These are phyloP conservation scores for Sarocladium brachiariae DNA, from an alignment of 2,329 filamentous ascomycete species.

Conservation along the genomic window DNA sequence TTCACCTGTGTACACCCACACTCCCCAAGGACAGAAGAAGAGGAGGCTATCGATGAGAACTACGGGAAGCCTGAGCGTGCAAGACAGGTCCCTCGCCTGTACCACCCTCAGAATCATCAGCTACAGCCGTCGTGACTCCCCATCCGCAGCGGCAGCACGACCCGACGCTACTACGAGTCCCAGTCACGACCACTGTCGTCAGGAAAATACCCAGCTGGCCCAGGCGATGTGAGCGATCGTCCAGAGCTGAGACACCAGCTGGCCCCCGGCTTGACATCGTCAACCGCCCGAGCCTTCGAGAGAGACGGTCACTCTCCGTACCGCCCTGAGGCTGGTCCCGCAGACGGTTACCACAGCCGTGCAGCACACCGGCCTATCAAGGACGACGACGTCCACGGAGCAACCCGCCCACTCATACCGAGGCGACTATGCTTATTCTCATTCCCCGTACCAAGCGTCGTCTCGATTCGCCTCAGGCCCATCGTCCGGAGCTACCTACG, in stretches of 20 bases:
- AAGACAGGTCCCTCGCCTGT: conserved; percentile 41
- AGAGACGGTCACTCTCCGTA: conserved; percentile 4
- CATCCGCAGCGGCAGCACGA: conserved; percentile 15
- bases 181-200: neutral
- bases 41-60: conserved; percentile 37
- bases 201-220: neutral
- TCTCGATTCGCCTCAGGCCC: conserved; percentile 33
- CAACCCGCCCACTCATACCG: conserved; percentile 23
- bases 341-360: conserved; percentile 3
- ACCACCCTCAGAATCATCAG: conserved; percentile 35
- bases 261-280: neutral
- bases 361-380: neutral
- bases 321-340: neutral
- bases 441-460: conserved; percentile 31
- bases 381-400: neutral
- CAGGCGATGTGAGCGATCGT: neutral
- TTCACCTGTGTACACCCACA: conserved; percentile 43
- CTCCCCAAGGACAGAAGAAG: conserved; percentile 41
- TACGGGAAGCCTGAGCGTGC: conserved; percentile 31
- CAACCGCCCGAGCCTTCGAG: neutral
- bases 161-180: neutral
- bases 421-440: conserved; percentile 29
- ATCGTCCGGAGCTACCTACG: conserved; percentile 21
- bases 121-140: conserved; percentile 31
- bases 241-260: neutral